Evolutionary conservation across 768 basidiomycete species (phyloP).

Genomic region (Kwoniella sp.): DNA sequence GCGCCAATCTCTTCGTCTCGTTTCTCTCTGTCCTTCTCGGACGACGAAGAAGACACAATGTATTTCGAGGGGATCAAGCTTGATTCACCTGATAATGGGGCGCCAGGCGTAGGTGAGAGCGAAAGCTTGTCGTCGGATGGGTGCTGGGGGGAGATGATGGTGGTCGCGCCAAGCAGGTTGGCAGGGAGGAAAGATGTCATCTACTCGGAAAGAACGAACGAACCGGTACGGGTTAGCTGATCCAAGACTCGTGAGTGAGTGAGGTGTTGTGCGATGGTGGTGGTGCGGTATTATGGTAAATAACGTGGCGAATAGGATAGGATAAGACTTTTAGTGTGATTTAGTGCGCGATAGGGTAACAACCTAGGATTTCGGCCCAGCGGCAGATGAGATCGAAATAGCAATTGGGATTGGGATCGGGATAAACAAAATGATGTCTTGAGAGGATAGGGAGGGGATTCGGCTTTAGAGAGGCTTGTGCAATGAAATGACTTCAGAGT

Average conservation of each 20-base stretch:
- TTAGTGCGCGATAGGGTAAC: not conserved
- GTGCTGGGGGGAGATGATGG: constrained; percentile 16
- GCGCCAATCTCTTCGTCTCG: constrained; percentile 14
- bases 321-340: not conserved
- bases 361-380: not conserved
- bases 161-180: constrained; percentile 20
- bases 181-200: constrained; percentile 18
- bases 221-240: too few relatives aligned
- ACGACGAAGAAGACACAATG: constrained; percentile 7
- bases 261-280: too few relatives aligned
- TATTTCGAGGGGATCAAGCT: constrained; percentile 44
- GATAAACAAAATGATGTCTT: not conserved
- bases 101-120: constrained; percentile 32
- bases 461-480: not conserved
- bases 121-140: constrained; percentile 18
- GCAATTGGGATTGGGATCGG: not conserved
- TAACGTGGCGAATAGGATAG: not conserved
- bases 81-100: constrained; percentile 40
- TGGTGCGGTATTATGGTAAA: too few relatives aligned
- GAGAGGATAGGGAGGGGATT: too few relatives aligned
- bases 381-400: not conserved
- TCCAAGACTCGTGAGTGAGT: too few relatives aligned
- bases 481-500: too few relatives aligned
- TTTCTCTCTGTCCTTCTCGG: constrained; percentile 14
- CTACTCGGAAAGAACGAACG: constrained; percentile 3